Evolutionary conservation across 768 basidiomycete genomes (phyloP), one percentile per base, ranked within the genome.

Genomic region (Chalciporus piperatus): DNA sequence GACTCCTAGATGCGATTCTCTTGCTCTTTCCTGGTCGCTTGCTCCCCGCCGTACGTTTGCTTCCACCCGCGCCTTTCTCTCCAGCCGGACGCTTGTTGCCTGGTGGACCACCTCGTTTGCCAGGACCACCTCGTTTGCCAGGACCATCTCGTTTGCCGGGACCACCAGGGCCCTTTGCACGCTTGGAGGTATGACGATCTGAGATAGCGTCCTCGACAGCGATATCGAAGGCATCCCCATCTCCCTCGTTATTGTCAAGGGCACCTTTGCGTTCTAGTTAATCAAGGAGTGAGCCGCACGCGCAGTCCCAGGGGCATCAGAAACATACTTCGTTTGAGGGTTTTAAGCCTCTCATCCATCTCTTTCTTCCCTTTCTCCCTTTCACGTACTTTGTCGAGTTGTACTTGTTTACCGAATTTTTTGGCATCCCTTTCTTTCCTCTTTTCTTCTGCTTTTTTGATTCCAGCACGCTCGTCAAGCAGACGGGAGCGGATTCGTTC

Each of bases 401-500:
- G 97, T 11, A 98, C 92, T 70, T 98, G 92, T 70, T 98, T 99
- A 22, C 96, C 96, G 63, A 92, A 97, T 76, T 98, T 98, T 77
- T 98, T 98, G 49, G 92, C 87, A 62, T 97, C 89, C 41, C 97
- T 79, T 69, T 98, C 91, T 60, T 85, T 87, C 58, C 89, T 82
- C 63, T 92, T 94, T 48, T 92, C 89, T 65, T 98, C 96, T 52
- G 87, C 81, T 69, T 89, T 90, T 69, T 97, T 94, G 59, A 98
- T 93, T 1, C 80, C 78, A 1, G 92, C 89, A 22, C 76, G 73
- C 69, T 98, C 97, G 70, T 98, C 90, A 23, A 98, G 77, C 22
- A 98, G 71, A 16, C 87, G 83, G 55, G 92, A 87, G 48, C 97
- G 87, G 59, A 98, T 90, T 52, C 93, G 84, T 67, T 97, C 93